Conservation (phyloP, 1,284 basidiomycete genomes). For the Ustilago vetiveriae region DNA sequence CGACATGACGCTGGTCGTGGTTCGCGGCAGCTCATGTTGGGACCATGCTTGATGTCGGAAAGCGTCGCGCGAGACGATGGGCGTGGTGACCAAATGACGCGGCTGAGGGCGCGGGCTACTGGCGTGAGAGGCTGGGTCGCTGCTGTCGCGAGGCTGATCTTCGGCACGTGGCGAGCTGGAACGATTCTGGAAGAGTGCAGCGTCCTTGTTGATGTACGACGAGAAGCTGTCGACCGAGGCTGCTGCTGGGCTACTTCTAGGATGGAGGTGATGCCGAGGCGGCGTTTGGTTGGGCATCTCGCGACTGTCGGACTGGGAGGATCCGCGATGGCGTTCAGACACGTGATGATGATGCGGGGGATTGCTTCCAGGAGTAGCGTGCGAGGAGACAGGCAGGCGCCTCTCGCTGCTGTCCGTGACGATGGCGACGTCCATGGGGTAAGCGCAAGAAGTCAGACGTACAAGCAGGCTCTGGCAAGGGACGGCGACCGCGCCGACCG, state of each 20-base stretch:
- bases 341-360: slow-evolving; percentile 4
- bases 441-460: no score
- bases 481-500: background rate
- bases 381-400: slow-evolving; percentile 14
- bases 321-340: slow-evolving; percentile 24
- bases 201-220: slow-evolving; percentile 54
- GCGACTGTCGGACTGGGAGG: slow-evolving; percentile 30
- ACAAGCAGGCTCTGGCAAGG: background rate
- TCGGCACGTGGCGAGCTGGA: slow-evolving; percentile 51
- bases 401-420: slow-evolving; percentile 12
- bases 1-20: slow-evolving; percentile 20
- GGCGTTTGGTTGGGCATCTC: slow-evolving; percentile 15
- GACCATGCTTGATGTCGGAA: slow-evolving; percentile 39
- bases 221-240: slow-evolving; percentile 53
- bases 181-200: slow-evolving; percentile 35
- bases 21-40: slow-evolving; percentile 10
- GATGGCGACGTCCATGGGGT: slow-evolving; percentile 20
- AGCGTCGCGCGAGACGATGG: slow-evolving; percentile 39
- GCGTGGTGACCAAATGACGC: slow-evolving; percentile 39
- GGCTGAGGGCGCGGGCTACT: slow-evolving; percentile 26
- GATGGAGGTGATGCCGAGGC: slow-evolving; percentile 20
- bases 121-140: slow-evolving; percentile 33
- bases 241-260: slow-evolving; percentile 43
- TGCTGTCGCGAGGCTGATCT: slow-evolving; percentile 39
- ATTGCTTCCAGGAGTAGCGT: background rate